Base-by-base conservation (phyloP, 1,284 basidiomycete species). In the Fomitopsis palustris region DNA sequence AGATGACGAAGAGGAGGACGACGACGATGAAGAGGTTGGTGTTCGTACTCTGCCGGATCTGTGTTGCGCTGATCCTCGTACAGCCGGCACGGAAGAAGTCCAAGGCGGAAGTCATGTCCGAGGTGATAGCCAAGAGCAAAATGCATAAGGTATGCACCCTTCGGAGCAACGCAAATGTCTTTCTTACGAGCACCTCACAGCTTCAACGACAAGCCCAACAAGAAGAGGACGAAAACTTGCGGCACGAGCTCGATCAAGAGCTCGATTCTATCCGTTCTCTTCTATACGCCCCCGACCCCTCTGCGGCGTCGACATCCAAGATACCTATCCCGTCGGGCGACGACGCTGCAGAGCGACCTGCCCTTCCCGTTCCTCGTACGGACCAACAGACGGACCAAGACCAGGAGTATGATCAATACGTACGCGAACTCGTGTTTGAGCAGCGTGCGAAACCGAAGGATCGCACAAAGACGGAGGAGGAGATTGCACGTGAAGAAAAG, bases 101-200 rank as follows among this genome's bases (percentile, higher is more conserved):
- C 17, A 98, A 98, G 76, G 90, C 92, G 4, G 96, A 99, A 71
- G 93, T 98, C 62, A 99, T 99, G 97, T 86, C 92, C 1, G 97
- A 99, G 74, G 90, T 99, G 54, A 95, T 99, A 54, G 92, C 95
- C 14, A 99, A 99, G 76, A 96, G 94, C 76, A 99, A 99, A 74
- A 86, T 88, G 57, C 86, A 97, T 76, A 98, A 96, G 79, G 94
- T 93, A 63, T 56, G 9, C n/a, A n/a, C n/a, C n/a, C n/a, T n/a
- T n/a, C n/a, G n/a, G n/a, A n/a, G n/a, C n/a, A n/a, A n/a, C n/a
- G n/a, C n/a, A n/a, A n/a, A n/a, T n/a, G n/a, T n/a, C n/a, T n/a
- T n/a, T n/a, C n/a, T n/a, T n/a, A n/a, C n/a, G n/a, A n/a, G n/a
- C n/a, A n/a, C n/a, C n/a, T n/a, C n/a, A n/a, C n/a, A 98, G 93